Conservation (phyloP, 306 rosid genomes). For the Glycyrrhiza uralensis region DNA sequence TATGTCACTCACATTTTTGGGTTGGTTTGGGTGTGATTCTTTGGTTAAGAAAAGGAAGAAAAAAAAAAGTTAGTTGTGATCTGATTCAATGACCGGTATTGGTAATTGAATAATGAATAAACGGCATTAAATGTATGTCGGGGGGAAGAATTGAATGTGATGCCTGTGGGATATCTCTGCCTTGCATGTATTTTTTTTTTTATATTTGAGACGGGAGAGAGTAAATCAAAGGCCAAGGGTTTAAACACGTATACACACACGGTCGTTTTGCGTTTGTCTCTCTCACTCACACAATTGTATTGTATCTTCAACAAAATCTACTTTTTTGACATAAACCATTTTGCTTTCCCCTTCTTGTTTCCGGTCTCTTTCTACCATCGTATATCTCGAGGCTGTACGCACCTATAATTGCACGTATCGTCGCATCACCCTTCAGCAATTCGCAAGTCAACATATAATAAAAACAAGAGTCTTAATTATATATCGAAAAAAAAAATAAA, state of each 20-base stretch:
- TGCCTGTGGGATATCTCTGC: conserved; percentile 11
- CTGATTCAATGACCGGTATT: not conserved
- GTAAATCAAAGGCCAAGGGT: not conserved
- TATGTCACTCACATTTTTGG: not conserved
- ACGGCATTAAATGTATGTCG: conserved; percentile 24
- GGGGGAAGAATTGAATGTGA: conserved; percentile 24
- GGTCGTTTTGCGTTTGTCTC: conserved; percentile 14
- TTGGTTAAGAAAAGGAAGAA: conserved; percentile 8
- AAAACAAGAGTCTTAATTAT: too few relatives aligned
- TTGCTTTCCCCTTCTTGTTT: conserved; percentile 22
- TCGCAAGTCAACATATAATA: not conserved
- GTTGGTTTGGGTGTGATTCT: not conserved
- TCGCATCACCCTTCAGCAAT: not conserved
- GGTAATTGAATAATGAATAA: not conserved
- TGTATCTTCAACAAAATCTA: not conserved
- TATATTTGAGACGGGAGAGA: too few relatives aligned
- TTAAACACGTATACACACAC: not conserved
- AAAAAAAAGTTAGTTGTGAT: not conserved
- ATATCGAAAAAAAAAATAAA: too few relatives aligned
- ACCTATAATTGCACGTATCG: not conserved
- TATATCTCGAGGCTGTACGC: conserved; percentile 19
- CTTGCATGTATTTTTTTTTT: not conserved
- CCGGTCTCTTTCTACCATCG: conserved; percentile 9
- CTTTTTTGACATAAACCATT: conserved; percentile 3
- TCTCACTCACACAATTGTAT: not conserved